A percentile compares a stretch with the other conserved stretches of the same genome.
Evolutionary conservation across 2,329 filamentous ascomycete genomes (phyloP).

Genomic region (Xylariales sp.): DNA sequence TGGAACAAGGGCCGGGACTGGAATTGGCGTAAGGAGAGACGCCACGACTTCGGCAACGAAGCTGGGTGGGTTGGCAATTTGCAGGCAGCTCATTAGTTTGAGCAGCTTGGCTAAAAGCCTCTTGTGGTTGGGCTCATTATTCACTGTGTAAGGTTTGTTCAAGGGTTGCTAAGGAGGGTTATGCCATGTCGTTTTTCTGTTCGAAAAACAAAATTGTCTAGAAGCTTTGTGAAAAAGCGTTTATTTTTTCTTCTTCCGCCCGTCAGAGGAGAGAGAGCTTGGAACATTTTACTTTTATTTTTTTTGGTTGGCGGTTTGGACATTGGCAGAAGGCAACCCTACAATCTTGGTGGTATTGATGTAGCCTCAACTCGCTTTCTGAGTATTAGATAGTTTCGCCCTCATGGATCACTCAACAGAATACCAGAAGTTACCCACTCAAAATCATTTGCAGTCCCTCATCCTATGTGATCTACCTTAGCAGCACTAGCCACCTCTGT

Average conservation of each 20-base stretch:
- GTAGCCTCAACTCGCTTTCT: conserved; percentile 57
- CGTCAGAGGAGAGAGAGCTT: too few species aligned
- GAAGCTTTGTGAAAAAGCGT: conserved; percentile 3
- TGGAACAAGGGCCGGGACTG: conserved; percentile 56
- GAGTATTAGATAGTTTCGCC: conserved; percentile 52
- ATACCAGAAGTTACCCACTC: conserved; percentile 68
- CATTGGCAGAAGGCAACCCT: conserved; percentile 24
- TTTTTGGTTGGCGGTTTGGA: conserved; percentile 23
- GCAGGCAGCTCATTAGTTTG: conserved; percentile 51
- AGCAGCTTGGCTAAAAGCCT: conserved; percentile 35
- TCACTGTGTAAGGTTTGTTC: conserved; percentile 17
- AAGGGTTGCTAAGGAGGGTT: too few species aligned
- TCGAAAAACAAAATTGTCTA: too few species aligned
- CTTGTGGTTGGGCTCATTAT: conserved; percentile 55
- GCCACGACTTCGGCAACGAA: conserved; percentile 63
- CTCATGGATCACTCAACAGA: conserved; percentile 31
- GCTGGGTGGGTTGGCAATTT: conserved; percentile 95
- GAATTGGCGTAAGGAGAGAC: conserved; percentile 59
- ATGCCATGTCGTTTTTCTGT: too few species aligned
- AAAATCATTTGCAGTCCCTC: too few species aligned
- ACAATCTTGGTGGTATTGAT: conserved; percentile 22
- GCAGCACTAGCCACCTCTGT: too few species aligned
- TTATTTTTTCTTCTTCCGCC: too few species aligned
- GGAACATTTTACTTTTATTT: conserved; percentile 16
- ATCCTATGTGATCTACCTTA: too few species aligned